Conservation (phyloP, 2,329 filamentous ascomycete species). For the Pseudogymnoascus sp. region DNA sequence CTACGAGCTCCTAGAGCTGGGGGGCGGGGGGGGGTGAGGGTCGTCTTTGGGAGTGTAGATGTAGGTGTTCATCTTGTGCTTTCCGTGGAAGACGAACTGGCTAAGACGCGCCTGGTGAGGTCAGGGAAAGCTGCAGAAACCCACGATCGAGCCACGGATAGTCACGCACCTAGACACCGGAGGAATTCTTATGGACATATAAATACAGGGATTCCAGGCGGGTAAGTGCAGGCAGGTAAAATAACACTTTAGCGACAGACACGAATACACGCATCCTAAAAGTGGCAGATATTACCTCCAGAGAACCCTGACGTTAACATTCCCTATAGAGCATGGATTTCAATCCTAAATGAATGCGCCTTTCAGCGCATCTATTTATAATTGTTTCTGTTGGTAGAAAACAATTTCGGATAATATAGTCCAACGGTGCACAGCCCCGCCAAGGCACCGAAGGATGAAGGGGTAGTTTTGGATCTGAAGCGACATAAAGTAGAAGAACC, state of each 20-base stretch:
- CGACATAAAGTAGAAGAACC: background rate
- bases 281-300: background rate
- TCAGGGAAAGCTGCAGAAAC: conserved; percentile 22
- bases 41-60: conserved; percentile 23
- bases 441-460: background rate
- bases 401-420: background rate
- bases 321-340: background rate
- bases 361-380: background rate
- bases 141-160: conserved; percentile 22
- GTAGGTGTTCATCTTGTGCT: conserved; percentile 23
- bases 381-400: background rate
- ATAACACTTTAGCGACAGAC: no score
- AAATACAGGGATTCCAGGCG: no score
- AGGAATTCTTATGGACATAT: no score
- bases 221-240: no score
- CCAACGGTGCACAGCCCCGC: background rate
- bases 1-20: conserved; percentile 17
- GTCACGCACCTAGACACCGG: conserved; percentile 17
- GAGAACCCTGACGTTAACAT: background rate
- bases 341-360: background rate
- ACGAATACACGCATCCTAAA: no score
- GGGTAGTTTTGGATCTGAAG: background rate
- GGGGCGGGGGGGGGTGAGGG: conserved; percentile 18
- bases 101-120: conserved; percentile 21
- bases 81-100: conserved; percentile 19